Conservation (phyloP, 148 eudicot species). For the Rhododendron ferrugineum region DNA sequence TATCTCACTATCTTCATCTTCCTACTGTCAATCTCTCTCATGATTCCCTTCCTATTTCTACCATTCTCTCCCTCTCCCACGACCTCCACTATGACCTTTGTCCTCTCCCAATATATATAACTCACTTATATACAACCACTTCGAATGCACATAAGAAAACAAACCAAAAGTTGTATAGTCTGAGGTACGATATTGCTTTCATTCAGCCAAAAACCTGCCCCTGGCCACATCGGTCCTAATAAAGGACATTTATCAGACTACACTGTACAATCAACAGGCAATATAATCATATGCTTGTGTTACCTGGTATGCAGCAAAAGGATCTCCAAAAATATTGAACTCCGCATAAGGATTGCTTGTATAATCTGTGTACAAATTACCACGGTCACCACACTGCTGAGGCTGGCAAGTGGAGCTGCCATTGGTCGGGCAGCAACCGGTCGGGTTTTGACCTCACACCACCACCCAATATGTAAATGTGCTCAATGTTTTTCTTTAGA, state of each 20-base stretch:
- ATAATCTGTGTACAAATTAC: slow-evolving; percentile 65
- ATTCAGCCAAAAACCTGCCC: neutral
- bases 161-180: neutral
- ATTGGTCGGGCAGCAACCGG: slow-evolving; percentile 63
- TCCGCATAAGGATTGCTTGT: slow-evolving; percentile 80
- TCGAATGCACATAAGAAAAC: neutral
- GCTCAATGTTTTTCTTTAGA: slow-evolving; percentile 74
- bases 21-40: neutral
- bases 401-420: slow-evolving; percentile 43
- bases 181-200: neutral
- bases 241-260: neutral
- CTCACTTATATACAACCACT: neutral
- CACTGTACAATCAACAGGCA: neutral
- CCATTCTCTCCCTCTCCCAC: neutral
- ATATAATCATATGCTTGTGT: neutral
- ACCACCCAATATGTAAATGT: slow-evolving; percentile 79
- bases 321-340: slow-evolving; percentile 80
- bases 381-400: slow-evolving; percentile 55
- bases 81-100: neutral
- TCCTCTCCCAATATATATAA: neutral
- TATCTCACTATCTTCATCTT: neutral
- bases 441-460: slow-evolving; percentile 70
- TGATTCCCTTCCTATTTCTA: neutral
- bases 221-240: neutral
- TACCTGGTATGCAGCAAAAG: slow-evolving; percentile 96